Base-by-base conservation (phyloP, 176 grass and related monocot genomes). In the Oryza meridionalis region DNA sequence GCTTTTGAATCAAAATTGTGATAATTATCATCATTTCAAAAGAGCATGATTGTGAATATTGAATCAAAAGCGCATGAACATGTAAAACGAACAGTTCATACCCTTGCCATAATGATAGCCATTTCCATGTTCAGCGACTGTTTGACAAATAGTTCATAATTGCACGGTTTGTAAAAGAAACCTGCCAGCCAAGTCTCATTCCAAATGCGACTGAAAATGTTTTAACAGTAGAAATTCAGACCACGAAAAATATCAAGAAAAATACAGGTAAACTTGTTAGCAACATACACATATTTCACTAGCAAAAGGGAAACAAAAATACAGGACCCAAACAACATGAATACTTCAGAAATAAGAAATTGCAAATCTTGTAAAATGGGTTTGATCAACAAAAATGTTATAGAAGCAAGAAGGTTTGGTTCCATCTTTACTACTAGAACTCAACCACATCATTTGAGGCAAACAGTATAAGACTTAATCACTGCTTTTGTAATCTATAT, bases 81-180 rank as follows among this genome's bases (percentile, higher is more conserved):
- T 35, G 69, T 5, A 64, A 84, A 29, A 62, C 19, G 24, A 72
- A 82, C 45, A 67, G 4, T 21, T 67, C 92, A 83, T 92, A 98
- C 96, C 91, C 80, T 92, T 91, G 96, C 96, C 96, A 98, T 92
- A 87, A 95, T 63, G 81, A 98, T 98, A 84, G 96, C 91, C 96
- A 98, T 98, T 88, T 98, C 96, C 96, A 98, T 98, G 80, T 98
- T 98, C 22, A 98, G 85, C 58, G 96, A 98, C 67, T 98, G 96
- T 84, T 98, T 98, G 67, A 98, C 96, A 89, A 98, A 98, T 5
- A 98, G 85, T 83, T 98, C 96, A 75, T 95, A 98, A 84, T 98
- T 98, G 86, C 96, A 98, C 3, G 96, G 96, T 51, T 98, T 98
- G 88, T 98, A 98, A 81, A 98, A 98, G 89, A 98, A 98, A 82